phyloP scores from a whole-genome alignment of 129 eudicot genomes.

The Kitagawia praeruptora region DNA sequence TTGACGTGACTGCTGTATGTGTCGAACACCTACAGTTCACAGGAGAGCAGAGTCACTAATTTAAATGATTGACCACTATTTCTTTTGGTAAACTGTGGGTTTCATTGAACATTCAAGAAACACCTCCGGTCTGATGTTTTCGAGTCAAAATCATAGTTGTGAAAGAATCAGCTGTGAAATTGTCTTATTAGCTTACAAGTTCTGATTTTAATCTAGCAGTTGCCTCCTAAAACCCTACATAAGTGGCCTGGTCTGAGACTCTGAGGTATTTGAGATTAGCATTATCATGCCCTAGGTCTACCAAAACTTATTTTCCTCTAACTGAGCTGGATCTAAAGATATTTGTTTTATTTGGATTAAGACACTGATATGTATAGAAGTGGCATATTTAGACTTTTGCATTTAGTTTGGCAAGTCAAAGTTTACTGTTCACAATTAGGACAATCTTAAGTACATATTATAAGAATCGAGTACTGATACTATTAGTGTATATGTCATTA shows the following conservation, averaged over 20 bases:
- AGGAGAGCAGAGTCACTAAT: background rate
- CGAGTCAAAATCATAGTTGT: background rate
- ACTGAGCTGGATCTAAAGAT: background rate
- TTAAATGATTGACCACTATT: background rate
- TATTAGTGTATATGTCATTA: background rate
- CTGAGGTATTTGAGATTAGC: background rate
- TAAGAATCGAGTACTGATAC: background rate
- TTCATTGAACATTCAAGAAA: background rate
- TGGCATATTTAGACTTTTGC: background rate
- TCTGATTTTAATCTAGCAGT: background rate
- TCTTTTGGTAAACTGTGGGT: background rate
- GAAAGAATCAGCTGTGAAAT: background rate
- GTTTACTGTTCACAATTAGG: background rate
- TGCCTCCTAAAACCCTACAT: background rate
- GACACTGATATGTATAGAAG: background rate
- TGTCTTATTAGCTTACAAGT: no score
- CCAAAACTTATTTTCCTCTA: background rate
- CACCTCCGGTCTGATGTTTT: background rate
- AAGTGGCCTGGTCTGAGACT: background rate
- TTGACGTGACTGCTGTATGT: background rate
- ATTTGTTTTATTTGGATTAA: background rate
- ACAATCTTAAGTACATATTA: background rate
- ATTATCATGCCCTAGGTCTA: background rate
- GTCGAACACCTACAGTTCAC: background rate
- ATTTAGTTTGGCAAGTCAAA: background rate